Base-by-base conservation (phyloP, 2,329 filamentous ascomycete genomes). In the Chaetothyriales sp. region DNA sequence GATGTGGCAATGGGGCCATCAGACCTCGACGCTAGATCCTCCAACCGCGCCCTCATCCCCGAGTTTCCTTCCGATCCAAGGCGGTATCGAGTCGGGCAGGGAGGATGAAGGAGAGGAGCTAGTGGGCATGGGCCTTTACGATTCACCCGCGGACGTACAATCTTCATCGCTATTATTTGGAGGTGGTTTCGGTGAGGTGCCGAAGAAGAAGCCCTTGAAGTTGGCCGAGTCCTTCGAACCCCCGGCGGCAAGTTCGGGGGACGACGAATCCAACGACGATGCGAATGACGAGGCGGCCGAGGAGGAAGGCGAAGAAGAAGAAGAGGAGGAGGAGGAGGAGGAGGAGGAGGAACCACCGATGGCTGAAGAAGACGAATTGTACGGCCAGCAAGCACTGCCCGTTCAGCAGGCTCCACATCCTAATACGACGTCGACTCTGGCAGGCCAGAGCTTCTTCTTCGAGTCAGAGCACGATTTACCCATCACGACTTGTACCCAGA, bases 211-310 rank as follows among this genome's bases (percentile, higher is more conserved):
- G 45, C 46, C 52, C 9, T 52, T 62, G 49, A 62, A 60, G 47
- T 49, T 62, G 15, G 60, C 59, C 37, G 60, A 62, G 46, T 59
- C 60, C 6, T 62, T 62, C 48, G 55, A 57, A 44, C 60, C 60
- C 2, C 43, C 44, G n/a, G 29, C 19, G 29, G 43, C 37, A 2
- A 13, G 8, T 18, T 10, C 18, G n/a, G 63, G 66, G 18, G 64
- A 64, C 13, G 62, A 64, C 5, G 51, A 59, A 3, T 71, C 66
- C 18, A 58, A 61, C 22, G 61, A 56, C 20, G 56, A 60, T 18
- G 59, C 58, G n/a, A 61, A 63, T 28, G 62, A 59, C 18, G 58
- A 55, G 6, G 55, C 49, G 8, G 56, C 53, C 5, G 64, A 50
- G 19, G 56, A 49, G 29, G 53, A 52, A n/a, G 52, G 52, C 13